Conservation (phyloP, 495 filamentous ascomycete genomes). For the Rhypophila decipiens region DNA sequence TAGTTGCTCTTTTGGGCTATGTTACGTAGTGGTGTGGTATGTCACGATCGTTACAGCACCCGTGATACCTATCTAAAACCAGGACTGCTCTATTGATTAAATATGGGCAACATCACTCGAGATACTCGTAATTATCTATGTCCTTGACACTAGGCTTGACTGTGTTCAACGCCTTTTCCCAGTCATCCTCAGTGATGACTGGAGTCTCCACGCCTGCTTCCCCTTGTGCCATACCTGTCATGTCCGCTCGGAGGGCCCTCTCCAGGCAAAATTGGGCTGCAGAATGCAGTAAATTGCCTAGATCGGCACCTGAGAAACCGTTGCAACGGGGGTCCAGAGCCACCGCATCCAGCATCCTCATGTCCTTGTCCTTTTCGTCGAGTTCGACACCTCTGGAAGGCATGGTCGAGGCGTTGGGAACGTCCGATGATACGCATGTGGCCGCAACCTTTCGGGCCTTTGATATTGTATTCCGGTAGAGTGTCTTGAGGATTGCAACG, state of each 20-base stretch:
- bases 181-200: conserved; percentile 63
- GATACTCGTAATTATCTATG: conserved; percentile 19
- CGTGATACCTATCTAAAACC: neutral
- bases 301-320: conserved; percentile 87
- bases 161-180: conserved; percentile 62
- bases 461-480: conserved; percentile 58
- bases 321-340: conserved; percentile 63
- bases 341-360: conserved; percentile 53
- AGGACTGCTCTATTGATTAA: neutral
- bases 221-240: conserved; percentile 18
- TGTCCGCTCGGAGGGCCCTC: conserved; percentile 44
- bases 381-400: conserved; percentile 20
- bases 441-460: too few species aligned
- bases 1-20: too few species aligned
- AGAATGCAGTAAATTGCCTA: conserved; percentile 68
- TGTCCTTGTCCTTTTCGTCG: conserved; percentile 29
- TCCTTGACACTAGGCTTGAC: conserved; percentile 78
- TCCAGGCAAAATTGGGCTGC: conserved; percentile 73
- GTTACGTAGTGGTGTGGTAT: too few species aligned
- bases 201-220: conserved; percentile 23
- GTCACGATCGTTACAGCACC: neutral
- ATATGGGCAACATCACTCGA: neutral
- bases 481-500: conserved; percentile 75
- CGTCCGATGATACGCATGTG: too few species aligned
- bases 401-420: neutral